Conservation (phyloP, 2,329 filamentous ascomycete genomes). For the Paramyrothecium roridum region DNA sequence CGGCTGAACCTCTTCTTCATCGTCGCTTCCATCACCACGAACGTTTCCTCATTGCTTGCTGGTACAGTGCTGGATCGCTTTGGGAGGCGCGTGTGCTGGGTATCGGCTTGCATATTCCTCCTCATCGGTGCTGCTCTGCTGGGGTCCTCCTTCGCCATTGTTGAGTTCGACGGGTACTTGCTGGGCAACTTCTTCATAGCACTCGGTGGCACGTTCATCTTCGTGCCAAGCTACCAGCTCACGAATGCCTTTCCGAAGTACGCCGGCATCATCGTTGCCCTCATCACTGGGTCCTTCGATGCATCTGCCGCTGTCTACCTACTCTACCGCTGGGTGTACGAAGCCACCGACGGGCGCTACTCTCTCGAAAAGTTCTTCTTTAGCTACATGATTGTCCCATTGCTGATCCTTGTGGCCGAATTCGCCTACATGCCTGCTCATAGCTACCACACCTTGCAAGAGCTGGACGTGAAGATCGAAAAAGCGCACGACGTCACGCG, state of each 20-base stretch:
- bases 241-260: slow-evolving; percentile 76
- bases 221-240: slow-evolving; percentile 77
- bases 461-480: slow-evolving; percentile 37
- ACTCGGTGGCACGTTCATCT: slow-evolving; percentile 74
- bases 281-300: slow-evolving; percentile 78
- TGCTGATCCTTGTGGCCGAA: slow-evolving; percentile 32
- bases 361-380: slow-evolving; percentile 37
- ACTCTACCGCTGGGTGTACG: slow-evolving; percentile 67
- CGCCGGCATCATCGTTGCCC: slow-evolving; percentile 71
- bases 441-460: slow-evolving; percentile 33
- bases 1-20: slow-evolving; percentile 87
- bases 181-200: slow-evolving; percentile 71
- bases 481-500: slow-evolving; percentile 29
- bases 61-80: slow-evolving; percentile 79
- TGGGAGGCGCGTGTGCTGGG: slow-evolving; percentile 71
- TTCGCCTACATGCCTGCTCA: slow-evolving; percentile 33
- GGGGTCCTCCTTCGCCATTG: slow-evolving; percentile 61
- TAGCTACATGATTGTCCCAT: slow-evolving; percentile 31
- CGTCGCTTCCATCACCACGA: slow-evolving; percentile 79
- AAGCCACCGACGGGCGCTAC: slow-evolving; percentile 43
- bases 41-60: slow-evolving; percentile 78
- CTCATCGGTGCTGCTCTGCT: slow-evolving; percentile 67
- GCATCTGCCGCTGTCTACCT: slow-evolving; percentile 76
- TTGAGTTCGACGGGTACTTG: slow-evolving; percentile 68
- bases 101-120: slow-evolving; percentile 68